These are phyloP conservation scores for Tetrahymena elliotti DNA, from an alignment of 73 alveolate genomes.

Conservation along the genomic window DNA sequence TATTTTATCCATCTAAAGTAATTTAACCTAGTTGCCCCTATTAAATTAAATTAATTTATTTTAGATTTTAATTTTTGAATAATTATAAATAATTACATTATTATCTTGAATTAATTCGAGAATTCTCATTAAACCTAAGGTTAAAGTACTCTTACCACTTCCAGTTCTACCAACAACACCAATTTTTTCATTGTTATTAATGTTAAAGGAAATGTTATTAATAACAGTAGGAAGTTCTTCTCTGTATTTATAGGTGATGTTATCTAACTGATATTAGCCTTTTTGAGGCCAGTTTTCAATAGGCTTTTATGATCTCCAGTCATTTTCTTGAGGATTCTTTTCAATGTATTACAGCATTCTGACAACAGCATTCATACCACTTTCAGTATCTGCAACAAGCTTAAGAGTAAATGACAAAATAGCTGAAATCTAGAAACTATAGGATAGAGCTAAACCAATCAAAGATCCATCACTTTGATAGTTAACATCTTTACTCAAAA, in stretches of 20 bases:
- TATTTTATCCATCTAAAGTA: slow-evolving; percentile 76
- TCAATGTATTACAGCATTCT: background rate
- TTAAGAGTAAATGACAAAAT: background rate
- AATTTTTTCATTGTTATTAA: slow-evolving; percentile 44
- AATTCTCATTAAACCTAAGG: slow-evolving; percentile 73
- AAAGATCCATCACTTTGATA: background rate
- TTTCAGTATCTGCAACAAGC: background rate
- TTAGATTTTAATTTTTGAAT: background rate
- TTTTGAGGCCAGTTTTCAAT: background rate
- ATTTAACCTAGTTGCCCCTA: slow-evolving; percentile 52
- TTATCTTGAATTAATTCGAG: slow-evolving; percentile 64
- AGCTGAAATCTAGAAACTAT: background rate
- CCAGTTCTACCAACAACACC: slow-evolving; percentile 88
- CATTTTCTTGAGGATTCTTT: background rate
- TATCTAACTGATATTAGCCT: background rate
- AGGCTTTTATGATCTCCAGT: background rate
- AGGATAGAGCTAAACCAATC: background rate
- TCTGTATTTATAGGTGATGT: slow-evolving; percentile 36
- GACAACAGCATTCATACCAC: background rate
- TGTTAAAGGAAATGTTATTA: slow-evolving; percentile 38
- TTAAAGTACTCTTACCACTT: slow-evolving; percentile 75
- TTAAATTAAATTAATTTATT: background rate
- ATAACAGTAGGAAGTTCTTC: slow-evolving; percentile 39
- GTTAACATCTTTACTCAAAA: background rate
- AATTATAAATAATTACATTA: background rate